Base-by-base conservation (phyloP, 257 asterid genomes). In the Nicotiana obtusifolia region DNA sequence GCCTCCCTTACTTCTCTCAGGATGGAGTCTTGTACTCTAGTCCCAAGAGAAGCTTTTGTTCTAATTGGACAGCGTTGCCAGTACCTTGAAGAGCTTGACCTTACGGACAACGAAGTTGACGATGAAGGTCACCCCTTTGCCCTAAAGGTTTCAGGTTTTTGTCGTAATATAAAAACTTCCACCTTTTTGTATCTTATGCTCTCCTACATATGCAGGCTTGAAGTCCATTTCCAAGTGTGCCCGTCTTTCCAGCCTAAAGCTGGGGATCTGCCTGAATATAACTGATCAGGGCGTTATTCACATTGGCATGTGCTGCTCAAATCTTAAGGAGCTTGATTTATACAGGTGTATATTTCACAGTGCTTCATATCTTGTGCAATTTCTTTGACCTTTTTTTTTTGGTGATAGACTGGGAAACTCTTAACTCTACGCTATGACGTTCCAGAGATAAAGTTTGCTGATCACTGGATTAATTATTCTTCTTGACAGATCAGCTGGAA, bases 11-110 rank as follows among this genome's bases (percentile, higher is more conserved):
- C 89, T 80, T 92, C 97, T 71, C 97, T 94, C 75, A 90, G 85
- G 89, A 94, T 95, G 99, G 97, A 95, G 80, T 92, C 98, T 2
- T 95, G 98, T 88, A 73, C 91, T 56, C 86, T 66, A 77, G 87
- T 93, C 84, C 79, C 83, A 7, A 85, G 86, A 2, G 92, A 89
- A 79, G 98, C 95, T 14, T 93, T 92, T 84, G 85, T 91, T 75
- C 87, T 88, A 88, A 88, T 95, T 64, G 99, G 99, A 85, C 94
- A 88, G 77, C 78, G 91, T 17, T 94, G 98, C 84, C 92, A 47
- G 20, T 85, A 87, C 76, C 89, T 95, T 7, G 97, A 94, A 90
- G 99, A 95, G 85, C 94, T 95, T 59, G 98, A 94, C 86, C 84
- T 95, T 64, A 92, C 98, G 8, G 97, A 95, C 81, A 95, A 90